Conservation (phyloP, 2,329 filamentous ascomycete species). For the Pseudogymnoascus sp. region DNA sequence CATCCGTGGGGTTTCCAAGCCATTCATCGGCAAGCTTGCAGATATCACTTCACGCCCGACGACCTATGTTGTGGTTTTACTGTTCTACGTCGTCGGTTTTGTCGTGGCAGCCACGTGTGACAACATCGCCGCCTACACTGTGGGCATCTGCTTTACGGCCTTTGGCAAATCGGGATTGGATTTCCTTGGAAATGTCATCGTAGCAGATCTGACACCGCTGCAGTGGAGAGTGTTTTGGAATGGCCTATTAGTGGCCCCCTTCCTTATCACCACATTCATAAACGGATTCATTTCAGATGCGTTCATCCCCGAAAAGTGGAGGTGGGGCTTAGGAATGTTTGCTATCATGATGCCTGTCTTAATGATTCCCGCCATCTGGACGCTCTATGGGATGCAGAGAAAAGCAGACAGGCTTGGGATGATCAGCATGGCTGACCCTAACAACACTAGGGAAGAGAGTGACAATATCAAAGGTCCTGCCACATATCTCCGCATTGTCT, state of each 20-base stretch:
- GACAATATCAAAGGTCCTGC: not conserved
- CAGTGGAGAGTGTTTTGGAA: slow-evolving; percentile 1
- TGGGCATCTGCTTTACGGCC: not conserved
- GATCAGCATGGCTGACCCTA: not conserved
- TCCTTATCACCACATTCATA: not conserved
- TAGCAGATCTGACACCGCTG: not conserved
- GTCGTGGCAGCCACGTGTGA: slow-evolving; percentile 18
- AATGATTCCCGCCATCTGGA: slow-evolving; percentile 23
- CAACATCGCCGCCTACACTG: not conserved
- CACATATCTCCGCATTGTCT: not conserved
- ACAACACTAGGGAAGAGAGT: not conserved
- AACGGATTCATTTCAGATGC: slow-evolving; percentile 36
- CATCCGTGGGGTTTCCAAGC: not conserved
- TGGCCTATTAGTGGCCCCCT: not conserved
- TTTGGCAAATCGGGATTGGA: not conserved
- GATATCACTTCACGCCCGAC: slow-evolving; percentile 25
- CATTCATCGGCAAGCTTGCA: slow-evolving; percentile 28
- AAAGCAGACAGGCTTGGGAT: not conserved
- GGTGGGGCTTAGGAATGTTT: slow-evolving; percentile 25
- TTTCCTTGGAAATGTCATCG: not conserved
- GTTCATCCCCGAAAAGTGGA: slow-evolving; percentile 29
- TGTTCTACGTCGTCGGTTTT: slow-evolving; percentile 34
- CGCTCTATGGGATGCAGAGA: slow-evolving; percentile 21
- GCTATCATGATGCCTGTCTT: slow-evolving; percentile 24
- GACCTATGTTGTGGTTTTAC: slow-evolving; percentile 33